phyloP scores from a whole-genome alignment of 768 basidiomycete genomes.

The Pholiota conissans region DNA sequence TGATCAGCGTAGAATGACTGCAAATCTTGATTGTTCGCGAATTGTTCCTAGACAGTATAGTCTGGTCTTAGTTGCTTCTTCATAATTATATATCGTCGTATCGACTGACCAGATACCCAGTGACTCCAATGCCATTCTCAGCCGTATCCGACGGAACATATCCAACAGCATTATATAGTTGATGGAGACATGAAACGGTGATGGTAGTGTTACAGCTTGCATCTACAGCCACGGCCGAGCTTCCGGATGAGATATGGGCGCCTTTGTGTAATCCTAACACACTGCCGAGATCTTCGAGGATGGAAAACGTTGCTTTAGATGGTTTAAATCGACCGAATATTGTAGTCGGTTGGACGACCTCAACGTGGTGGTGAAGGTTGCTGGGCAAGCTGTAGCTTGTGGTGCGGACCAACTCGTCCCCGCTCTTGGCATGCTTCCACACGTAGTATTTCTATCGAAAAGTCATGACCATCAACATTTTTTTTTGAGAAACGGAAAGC shows the following conservation, averaged over 20 bases:
- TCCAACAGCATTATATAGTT: constrained; percentile 54
- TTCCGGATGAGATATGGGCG: constrained; percentile 14
- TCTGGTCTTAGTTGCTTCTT: background rate
- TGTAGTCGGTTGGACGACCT: constrained; percentile 73
- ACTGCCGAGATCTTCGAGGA: constrained; percentile 21
- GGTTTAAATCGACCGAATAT: constrained; percentile 42
- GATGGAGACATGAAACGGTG: constrained; percentile 52
- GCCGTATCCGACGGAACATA: constrained; percentile 40
- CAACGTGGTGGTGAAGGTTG: constrained; percentile 57
- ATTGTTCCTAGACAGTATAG: constrained; percentile 29
- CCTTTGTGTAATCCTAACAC: constrained; percentile 8
- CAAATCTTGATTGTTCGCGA: constrained; percentile 51
- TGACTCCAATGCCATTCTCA: constrained; percentile 51
- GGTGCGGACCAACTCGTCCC: constrained; percentile 62
- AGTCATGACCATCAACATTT: background rate
- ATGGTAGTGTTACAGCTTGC: constrained; percentile 48
- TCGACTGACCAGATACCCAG: constrained; percentile 42
- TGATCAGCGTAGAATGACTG: constrained; percentile 47
- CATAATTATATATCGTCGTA: background rate
- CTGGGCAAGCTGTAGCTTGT: constrained; percentile 67
- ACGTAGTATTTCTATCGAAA: constrained; percentile 59
- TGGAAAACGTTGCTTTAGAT: constrained; percentile 33
- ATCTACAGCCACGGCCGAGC: constrained; percentile 40
- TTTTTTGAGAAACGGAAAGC: background rate
- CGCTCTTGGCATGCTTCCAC: constrained; percentile 55